Evolutionary conservation across 164 flowering plant genomes (phyloP).

Genomic region (Houttuynia cordata): DNA sequence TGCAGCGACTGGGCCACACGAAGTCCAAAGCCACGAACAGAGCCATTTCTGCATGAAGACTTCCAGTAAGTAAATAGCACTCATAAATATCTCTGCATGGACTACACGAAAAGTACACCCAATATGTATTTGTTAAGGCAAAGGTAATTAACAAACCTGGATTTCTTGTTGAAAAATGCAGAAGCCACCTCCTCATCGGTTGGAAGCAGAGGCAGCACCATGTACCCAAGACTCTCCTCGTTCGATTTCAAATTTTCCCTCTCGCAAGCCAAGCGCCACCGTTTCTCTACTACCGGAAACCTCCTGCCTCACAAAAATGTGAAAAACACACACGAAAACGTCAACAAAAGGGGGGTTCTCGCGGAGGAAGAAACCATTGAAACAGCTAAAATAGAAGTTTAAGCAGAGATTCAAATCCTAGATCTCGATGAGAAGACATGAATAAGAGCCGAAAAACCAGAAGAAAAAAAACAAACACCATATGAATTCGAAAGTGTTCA

Average conservation of each 20-base stretch:
- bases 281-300: slow-evolving; percentile 82
- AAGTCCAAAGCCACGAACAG: slow-evolving; percentile 73
- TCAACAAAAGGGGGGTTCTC: background rate
- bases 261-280: slow-evolving; percentile 72
- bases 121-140: background rate
- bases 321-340: background rate
- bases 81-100: too few relatives aligned
- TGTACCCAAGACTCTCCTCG: slow-evolving; percentile 13
- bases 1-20: slow-evolving; percentile 57
- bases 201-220: slow-evolving; percentile 35
- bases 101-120: background rate
- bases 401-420: slow-evolving; percentile 4
- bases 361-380: background rate
- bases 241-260: slow-evolving; percentile 20
- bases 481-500: background rate
- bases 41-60: slow-evolving; percentile 55
- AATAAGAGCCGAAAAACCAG: background rate
- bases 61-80: background rate
- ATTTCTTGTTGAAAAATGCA: slow-evolving; percentile 58
- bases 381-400: background rate
- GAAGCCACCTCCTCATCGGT: slow-evolving; percentile 53
- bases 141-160: slow-evolving; percentile 30
- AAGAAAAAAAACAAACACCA: background rate
- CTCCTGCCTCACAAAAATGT: slow-evolving; percentile 32
- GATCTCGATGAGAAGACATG: slow-evolving; percentile 2